These are phyloP conservation scores for Mycosphaerella arachidis DNA, from an alignment of 2,329 filamentous ascomycete species.

Conservation along the genomic window DNA sequence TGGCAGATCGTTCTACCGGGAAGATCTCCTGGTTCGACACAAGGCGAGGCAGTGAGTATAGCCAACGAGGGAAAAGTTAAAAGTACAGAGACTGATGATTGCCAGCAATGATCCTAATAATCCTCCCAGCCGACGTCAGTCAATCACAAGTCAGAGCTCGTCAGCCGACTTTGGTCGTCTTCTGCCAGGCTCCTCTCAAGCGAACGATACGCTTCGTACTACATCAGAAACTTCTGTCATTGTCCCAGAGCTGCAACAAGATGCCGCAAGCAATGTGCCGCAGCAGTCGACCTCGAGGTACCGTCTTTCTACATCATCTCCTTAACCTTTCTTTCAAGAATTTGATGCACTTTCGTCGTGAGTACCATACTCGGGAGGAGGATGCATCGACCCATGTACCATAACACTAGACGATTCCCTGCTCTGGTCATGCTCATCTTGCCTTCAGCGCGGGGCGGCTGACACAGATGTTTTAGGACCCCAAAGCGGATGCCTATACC, in stretches of 20 bases:
- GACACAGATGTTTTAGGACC: slow-evolving; percentile 7
- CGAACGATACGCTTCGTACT: background rate
- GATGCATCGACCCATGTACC: no score
- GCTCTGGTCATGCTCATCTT: background rate
- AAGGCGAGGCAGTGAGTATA: slow-evolving; percentile 42
- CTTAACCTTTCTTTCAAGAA: slow-evolving; percentile 8
- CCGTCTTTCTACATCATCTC: slow-evolving; percentile 16
- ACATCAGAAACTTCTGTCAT: slow-evolving; percentile 2
- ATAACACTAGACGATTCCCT: background rate
- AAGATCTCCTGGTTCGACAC: slow-evolving; percentile 44
- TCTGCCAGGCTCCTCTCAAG: slow-evolving; percentile 1
- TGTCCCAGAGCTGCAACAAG: slow-evolving; percentile 5
- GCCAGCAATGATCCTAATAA: slow-evolving; percentile 23
- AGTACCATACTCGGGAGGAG: slow-evolving; percentile 1
- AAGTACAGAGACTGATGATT: background rate
- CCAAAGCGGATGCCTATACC: slow-evolving; percentile 16
- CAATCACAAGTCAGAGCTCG: slow-evolving; percentile 22
- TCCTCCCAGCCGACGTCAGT: slow-evolving; percentile 19
- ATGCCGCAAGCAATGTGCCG: slow-evolving; percentile 4
- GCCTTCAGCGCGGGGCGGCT: slow-evolving; percentile 1
- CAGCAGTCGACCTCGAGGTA: slow-evolving; percentile 18
- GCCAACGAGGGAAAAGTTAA: background rate
- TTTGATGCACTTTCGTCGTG: slow-evolving; percentile 16
- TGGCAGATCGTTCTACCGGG: slow-evolving; percentile 41
- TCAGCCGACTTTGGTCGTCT: slow-evolving; percentile 8